Evolutionary conservation across 257 asterid genomes (phyloP), one percentile per base, ranked within the genome.

Genomic region (Penstemon newberryi): DNA sequence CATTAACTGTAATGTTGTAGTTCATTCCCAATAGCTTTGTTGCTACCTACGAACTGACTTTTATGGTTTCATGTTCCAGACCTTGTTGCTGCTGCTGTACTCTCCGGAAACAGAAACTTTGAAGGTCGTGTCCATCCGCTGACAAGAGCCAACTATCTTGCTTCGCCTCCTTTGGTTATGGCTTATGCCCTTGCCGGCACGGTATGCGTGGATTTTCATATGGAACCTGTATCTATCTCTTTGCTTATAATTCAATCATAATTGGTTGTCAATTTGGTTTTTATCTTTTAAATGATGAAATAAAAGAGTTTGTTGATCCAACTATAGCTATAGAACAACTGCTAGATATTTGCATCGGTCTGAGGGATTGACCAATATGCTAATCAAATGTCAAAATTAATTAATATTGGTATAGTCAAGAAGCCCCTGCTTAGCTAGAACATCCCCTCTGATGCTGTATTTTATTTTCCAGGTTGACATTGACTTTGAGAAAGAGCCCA

Each of bases 141-240:
- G 65, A 91, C 98, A 50, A 85, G 98, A 79, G 98, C 98, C 8
- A 91, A 91, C 70, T 89, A 91, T 81, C 96, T 89, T 46, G 95
- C 92, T 61, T 91, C 96, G 18, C 96, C 98, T 18, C 98, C 96
- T 0, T 59, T 91, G 66, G 98, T 89, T 70, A 84, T 91, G 57
- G 96, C 98, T 36, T 91, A 89, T 79, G 98, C 98, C 57, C 95
- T 91, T 73, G 95, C 96, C 49, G 96, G 95, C 82, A 91, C 95
- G 90, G 98, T 91, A 83, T 69, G 83, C 45, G 7, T 19, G 9
- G 45, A 37, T 19, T 65, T 56, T 33, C 47, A 59, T 58, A 33
- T 4, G 50, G 18, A 18, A 15, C 51, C 47, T 42, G 10, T 58
- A n/a, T 15, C 54, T 37, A 11, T 57, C 13, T 5, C 6, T 70